Percentiles rank a stretch among this genome's conserved stretches.
Conservation (phyloP, 1,284 basidiomycete genomes). For the Vanrija sp. region DNA sequence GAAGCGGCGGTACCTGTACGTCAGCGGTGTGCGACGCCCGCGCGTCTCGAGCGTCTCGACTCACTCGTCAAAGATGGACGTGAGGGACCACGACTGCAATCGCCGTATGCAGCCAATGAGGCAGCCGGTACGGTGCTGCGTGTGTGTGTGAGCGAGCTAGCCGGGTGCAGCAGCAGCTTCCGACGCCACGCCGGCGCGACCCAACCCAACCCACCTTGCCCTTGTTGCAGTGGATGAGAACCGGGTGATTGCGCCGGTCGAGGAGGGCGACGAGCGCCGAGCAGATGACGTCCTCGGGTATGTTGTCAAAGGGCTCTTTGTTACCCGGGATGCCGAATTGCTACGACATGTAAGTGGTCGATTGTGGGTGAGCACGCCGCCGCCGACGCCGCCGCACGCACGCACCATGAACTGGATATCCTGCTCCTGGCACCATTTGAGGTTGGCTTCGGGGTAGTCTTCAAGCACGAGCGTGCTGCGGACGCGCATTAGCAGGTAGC, state of each 20-base stretch:
- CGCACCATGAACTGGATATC: constrained; percentile 47
- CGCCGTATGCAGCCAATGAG: constrained; percentile 56
- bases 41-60: neutral
- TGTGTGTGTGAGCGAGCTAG: neutral
- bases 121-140: constrained; percentile 56
- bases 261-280: constrained; percentile 54
- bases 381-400: neutral
- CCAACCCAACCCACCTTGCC: constrained; percentile 53
- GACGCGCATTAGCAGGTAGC: neutral
- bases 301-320: constrained; percentile 54
- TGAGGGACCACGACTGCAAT: constrained; percentile 55
- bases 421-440: constrained; percentile 49
- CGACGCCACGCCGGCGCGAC: neutral
- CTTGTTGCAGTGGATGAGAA: constrained; percentile 59
- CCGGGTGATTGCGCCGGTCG: constrained; percentile 56
- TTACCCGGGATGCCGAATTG: constrained; percentile 58
- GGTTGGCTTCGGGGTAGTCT: constrained; percentile 55
- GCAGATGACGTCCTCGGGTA: constrained; percentile 56
- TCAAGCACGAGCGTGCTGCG: constrained; percentile 52
- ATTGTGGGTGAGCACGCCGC: no score
- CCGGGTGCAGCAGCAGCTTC: no score
- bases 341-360: constrained; percentile 16
- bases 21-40: neutral
- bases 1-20: constrained; percentile 50
- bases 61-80: constrained; percentile 56